phyloP scores from a whole-genome alignment of 73 alveolate species.

The Paramecium sexaurelia region DNA sequence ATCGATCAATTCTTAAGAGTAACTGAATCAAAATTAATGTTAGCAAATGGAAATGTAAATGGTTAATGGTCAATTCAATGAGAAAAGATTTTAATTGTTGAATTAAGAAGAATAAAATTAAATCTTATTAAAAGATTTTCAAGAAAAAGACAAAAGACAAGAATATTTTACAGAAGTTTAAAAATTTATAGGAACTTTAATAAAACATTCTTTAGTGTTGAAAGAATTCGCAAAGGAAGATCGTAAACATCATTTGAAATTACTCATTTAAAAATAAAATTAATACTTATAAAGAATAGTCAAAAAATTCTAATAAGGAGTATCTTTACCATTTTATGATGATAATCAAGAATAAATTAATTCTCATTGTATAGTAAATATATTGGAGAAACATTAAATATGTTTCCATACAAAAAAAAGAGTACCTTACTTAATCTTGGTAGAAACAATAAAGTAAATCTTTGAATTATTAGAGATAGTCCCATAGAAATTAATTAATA shows the following conservation, averaged over 20 bases:
- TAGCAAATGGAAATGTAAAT: constrained; percentile 51
- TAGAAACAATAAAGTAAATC: constrained; percentile 42
- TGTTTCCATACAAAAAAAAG: constrained; percentile 88
- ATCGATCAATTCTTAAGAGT: background rate
- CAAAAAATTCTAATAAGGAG: constrained; percentile 69
- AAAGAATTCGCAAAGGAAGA: constrained; percentile 70
- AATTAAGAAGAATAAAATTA: background rate
- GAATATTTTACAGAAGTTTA: constrained; percentile 69
- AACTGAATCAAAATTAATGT: background rate
- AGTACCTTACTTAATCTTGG: constrained; percentile 80
- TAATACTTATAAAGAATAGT: constrained; percentile 66
- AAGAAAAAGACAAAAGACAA: background rate
- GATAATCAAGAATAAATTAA: constrained; percentile 73
- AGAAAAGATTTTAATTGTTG: background rate
- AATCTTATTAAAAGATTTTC: background rate
- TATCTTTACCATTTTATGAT: constrained; percentile 73
- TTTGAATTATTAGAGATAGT: background rate
- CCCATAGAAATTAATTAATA: constrained; percentile 10
- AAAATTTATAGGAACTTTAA: constrained; percentile 71
- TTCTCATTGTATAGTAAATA: background rate
- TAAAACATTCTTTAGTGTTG: constrained; percentile 60
- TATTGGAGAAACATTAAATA: constrained; percentile 25
- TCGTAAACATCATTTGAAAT: constrained; percentile 53
- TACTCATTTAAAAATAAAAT: constrained; percentile 65
- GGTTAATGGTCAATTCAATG: constrained; percentile 32